phyloP scores from a whole-genome alignment of 306 rosid genomes.

The Quercus rubra region DNA sequence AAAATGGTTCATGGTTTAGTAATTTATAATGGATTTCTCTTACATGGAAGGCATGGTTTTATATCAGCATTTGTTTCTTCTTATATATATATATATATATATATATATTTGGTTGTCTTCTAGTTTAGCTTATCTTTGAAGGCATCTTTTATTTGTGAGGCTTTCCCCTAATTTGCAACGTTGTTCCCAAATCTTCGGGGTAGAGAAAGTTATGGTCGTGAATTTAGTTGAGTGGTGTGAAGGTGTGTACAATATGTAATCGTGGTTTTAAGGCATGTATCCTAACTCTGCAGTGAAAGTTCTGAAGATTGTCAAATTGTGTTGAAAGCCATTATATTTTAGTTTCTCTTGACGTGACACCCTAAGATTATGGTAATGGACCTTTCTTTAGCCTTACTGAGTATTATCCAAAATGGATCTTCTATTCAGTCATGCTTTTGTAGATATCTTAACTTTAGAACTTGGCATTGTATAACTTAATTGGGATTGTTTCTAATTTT shows the following conservation, averaged over 20 bases:
- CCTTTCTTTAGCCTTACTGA: not conserved
- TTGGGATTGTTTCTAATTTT: not conserved
- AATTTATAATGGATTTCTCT: conserved; percentile 55
- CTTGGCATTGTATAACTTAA: not conserved
- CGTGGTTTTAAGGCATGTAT: not conserved
- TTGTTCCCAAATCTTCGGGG: not conserved
- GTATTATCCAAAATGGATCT: not conserved
- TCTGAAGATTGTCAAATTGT: not conserved
- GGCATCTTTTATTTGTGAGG: not conserved
- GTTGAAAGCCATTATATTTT: not conserved
- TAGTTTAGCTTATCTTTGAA: conserved; percentile 1
- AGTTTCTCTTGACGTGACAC: not conserved
- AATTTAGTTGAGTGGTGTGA: too few species aligned
- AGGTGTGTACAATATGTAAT: not conserved
- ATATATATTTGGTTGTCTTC: not conserved
- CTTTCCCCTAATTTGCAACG: not conserved
- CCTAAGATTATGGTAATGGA: not conserved
- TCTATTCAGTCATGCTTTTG: not conserved
- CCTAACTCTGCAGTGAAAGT: not conserved
- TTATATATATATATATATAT: not conserved
- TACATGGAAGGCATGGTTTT: conserved; percentile 59
- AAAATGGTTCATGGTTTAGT: conserved; percentile 71
- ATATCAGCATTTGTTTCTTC: not conserved
- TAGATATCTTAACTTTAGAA: not conserved
- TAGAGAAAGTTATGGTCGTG: too few species aligned